Percentiles rank a stretch among this genome's conserved stretches.
These are phyloP conservation scores for Antitrichia curtipendula DNA, from an alignment of 225 moss, liverwort and hornwort genomes.

Conservation along the genomic window DNA sequence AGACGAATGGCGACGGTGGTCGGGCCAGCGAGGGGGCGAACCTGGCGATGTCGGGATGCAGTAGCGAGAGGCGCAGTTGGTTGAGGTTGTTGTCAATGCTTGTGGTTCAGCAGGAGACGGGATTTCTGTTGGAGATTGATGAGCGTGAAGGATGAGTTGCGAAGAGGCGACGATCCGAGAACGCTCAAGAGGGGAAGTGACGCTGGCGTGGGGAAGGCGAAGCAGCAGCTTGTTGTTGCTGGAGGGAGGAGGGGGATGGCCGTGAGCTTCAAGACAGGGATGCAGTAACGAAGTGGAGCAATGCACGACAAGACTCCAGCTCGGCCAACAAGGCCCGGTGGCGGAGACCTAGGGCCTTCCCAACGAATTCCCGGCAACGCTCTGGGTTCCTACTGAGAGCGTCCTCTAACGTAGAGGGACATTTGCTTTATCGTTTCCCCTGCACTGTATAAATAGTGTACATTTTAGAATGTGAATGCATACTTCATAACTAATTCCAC, in stretches of 20 bases:
- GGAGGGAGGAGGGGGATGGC: neutral
- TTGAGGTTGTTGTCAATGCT: neutral
- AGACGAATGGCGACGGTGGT: neutral
- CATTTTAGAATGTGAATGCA: no score
- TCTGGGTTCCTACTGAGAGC: no score
- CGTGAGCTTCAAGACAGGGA: neutral
- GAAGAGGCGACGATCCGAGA: neutral
- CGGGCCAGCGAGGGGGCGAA: neutral
- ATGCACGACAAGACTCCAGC: neutral
- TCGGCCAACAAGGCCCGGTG: neutral
- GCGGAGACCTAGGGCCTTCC: neutral
- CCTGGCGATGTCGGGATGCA: neutral
- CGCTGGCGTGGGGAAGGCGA: neutral
- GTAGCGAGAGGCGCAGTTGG: neutral
- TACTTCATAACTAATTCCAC: no score
- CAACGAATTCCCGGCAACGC: neutral
- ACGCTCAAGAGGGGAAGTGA: neutral
- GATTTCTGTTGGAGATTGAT: neutral
- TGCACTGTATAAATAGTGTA: rapidly evolving
- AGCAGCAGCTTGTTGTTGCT: neutral
- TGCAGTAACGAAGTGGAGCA: no score
- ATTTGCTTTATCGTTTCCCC: neutral
- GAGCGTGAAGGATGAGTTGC: neutral
- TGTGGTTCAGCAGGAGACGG: neutral
- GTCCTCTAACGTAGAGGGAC: neutral